Conservation (phyloP, 441 rosid genomes). For the Theobroma grandiflorum region DNA sequence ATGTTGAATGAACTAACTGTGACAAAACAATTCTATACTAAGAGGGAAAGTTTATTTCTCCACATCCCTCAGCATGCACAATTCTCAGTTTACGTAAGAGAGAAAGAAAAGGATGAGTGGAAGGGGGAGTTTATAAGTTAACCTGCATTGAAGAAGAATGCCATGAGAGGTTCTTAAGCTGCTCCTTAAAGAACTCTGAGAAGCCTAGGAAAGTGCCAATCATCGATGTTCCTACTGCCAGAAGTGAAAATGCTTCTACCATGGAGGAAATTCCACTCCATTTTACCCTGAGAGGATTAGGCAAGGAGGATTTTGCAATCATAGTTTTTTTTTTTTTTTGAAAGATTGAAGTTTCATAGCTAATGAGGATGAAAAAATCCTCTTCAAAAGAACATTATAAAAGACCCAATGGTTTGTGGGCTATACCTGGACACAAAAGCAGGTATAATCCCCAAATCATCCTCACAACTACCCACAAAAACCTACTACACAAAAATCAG, state of each 20-base stretch:
- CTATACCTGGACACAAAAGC: too few relatives aligned
- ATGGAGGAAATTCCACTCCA: constrained; percentile 59
- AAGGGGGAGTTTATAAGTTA: background rate
- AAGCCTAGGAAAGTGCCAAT: constrained; percentile 64
- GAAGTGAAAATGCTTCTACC: constrained; percentile 69
- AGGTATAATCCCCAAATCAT: too few relatives aligned
- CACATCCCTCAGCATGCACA: background rate
- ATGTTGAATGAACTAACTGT: background rate
- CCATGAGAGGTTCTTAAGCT: constrained; percentile 39
- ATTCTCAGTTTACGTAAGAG: background rate
- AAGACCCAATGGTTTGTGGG: too few relatives aligned
- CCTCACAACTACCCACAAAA: too few relatives aligned
- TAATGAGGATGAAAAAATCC: too few relatives aligned
- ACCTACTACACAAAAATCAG: too few relatives aligned
- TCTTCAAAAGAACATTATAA: too few relatives aligned
- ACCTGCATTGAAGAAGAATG: constrained; percentile 21
- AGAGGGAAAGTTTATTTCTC: background rate
- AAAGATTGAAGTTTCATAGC: too few relatives aligned
- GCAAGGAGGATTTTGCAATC: too few relatives aligned
- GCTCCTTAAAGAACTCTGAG: constrained; percentile 75
- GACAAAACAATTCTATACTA: background rate
- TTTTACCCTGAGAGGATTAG: constrained; percentile 34
- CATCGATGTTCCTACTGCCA: constrained; percentile 66
- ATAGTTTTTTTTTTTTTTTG: too few relatives aligned
- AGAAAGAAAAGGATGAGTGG: background rate